Base-by-base conservation (phyloP, 2,329 filamentous ascomycete species). In the Cercospora janseana region DNA sequence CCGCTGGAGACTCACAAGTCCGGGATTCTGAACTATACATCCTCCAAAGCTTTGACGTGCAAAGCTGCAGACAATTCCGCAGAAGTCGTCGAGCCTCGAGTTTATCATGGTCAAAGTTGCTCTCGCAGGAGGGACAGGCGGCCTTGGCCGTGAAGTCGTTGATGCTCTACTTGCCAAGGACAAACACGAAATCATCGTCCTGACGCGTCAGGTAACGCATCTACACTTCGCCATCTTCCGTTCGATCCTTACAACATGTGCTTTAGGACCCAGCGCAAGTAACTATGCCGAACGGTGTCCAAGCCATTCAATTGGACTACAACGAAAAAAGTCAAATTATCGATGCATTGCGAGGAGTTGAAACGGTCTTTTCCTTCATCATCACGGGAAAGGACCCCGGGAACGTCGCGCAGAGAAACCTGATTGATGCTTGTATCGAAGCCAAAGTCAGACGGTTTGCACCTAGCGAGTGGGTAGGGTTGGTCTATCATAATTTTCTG, bases 81-180 rank as follows among this genome's bases (percentile, higher is more conserved):
- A 8, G 15, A 35, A 9, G 4, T 35, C 32, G 21, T 16, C 32
- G 16, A 10, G 16, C 4, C 6, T 35, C 21, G 15, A 27, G 18
- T 8, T 26, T 21, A 63, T 63, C 13, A 77, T 76, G 73, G 73
- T 75, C 42, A 71, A 69, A 16, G 64, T 76, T 29, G 71, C 69
- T 29, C 52, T 76, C 10, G 74, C 73, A 29, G 74, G 74, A 35
- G 74, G 72, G 24, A 70, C 71, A 8, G 72, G 74, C 10, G 59
- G 74, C 76, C 73, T 83, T 38, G 76, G 74, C 2, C 70, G 66
- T 32, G 79, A 80, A 59, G 60, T 82, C 7, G 64, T 81, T 16
- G 77, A 81, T 50, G 70, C 65, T 3, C 67, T 81, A 0, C 58
- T 78, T 2, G 71, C 72, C 3, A 68, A 69, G 3, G 69, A 70